Base-by-base conservation (phyloP, 306 rosid species). In the Corylus avellana region DNA sequence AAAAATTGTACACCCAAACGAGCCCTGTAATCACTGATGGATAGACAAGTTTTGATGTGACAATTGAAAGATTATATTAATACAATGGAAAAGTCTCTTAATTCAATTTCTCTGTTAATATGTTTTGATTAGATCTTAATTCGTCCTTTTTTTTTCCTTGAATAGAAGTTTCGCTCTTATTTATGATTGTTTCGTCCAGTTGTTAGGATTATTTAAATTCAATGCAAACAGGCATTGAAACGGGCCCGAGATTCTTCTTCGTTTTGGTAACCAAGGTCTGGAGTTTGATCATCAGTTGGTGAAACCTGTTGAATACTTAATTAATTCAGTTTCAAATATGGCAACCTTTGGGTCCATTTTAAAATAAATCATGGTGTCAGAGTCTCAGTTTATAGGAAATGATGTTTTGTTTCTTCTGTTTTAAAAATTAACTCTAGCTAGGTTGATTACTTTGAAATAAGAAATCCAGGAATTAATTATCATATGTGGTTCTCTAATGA, bases 351-450 rank as follows among this genome's bases (percentile, higher is more conserved):
- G 73, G 53, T 50, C 13, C 64, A 32, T 64, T 32, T 77, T 72
- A 44, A 55, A 55, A 53, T n/a, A 55, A 53, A 39, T 13, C 18
- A 35, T 54, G 18, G n/a, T 35, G 27, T 49, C 53, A 49, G 53
- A 12, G 14, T 7, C 74, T 18, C 25, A 42, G 10, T 42, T 68
- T 51, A 70, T 69, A 5, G 81, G 72, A 78, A 78, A 78, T 70
- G 35, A 55, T 70, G 81, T 69, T 18, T 68, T 78, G 81, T 77
- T 78, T 68, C 66, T 68, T 42, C 62, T 70, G 53, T 14, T 7
- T 69, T 49, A 47, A 29, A 50, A 27, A 76, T 49, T 29, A 20
- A 66, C 29, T 64, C 46, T 42, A 42, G 46, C 8, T 35, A 20
- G 54, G 35, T 48, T 62, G 79, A 76, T 49, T 50, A 48, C 62